Evolutionary conservation across 495 filamentous ascomycete species (phyloP), one percentile per base, ranked within the genome.

Genomic region (Xylaria flabelliformis): DNA sequence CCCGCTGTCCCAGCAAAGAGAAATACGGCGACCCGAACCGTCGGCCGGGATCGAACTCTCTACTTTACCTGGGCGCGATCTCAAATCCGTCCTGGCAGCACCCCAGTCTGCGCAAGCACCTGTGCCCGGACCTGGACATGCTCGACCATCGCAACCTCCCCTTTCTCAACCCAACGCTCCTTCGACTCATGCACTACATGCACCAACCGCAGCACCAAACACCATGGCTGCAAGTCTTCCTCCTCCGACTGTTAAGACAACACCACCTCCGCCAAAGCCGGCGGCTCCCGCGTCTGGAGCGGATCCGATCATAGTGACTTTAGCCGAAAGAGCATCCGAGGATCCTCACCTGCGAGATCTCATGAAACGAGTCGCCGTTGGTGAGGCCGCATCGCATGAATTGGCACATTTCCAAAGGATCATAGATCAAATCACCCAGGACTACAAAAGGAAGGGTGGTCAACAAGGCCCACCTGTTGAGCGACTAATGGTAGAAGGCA

Each of bases 251-350:
- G 36, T 56, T 8, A 76, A 70, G 73, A 72, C 39, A 61, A 77
- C 36, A 72, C 81, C 32, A 74, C 80, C 8, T 69, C 72, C 50
- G 55, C 74, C 26, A 9, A 76, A 80, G 36, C 74, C 77, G 12
- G 72, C 77, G 29, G 65, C 77, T 46, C 50, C 78, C 61, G 74
- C 77, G 13, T 71, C 74, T 7, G 73, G 74, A 39, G 78, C 81
- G 32, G 97, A 99, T 79, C 97, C 97, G 4, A 97, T 99, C 53
- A 99, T 99, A 69, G 92, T 97, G 67, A 94, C 94, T 79, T 83
- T 99, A 53, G 97, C 97, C 3, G 93, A 93, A 72, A 88, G 90
- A 74, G 97, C 97, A 19, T 92, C 93, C 0, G 90, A 91, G 21
- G 93, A 99, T 78, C 90, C 92, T 2, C 88, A 94, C 61, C 85